These are phyloP conservation scores for Cystobasidiaceae sp. DNA, from an alignment of 1,284 basidiomycete species.

Conservation along the genomic window DNA sequence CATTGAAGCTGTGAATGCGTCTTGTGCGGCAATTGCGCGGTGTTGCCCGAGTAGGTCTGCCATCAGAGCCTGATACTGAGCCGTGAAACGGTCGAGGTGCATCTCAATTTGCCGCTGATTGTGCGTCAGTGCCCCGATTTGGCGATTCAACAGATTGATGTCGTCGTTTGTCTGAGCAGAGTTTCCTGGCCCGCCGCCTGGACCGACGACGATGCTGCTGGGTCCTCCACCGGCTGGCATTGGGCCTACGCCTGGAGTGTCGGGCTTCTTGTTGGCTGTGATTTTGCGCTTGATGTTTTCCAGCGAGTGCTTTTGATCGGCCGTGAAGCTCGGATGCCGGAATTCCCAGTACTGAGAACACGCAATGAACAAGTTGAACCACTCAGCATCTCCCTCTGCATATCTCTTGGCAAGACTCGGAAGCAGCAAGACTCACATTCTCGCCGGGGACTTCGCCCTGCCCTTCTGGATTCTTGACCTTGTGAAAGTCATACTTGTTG, in stretches of 20 bases:
- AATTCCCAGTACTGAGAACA: conserved; percentile 96
- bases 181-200: conserved; percentile 2
- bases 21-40: conserved; percentile 66
- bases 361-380: too few species aligned
- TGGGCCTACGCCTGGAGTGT: conserved; percentile 48
- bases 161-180: conserved; percentile 34
- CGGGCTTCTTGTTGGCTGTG: conserved; percentile 56
- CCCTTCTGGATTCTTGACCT: conserved; percentile 69
- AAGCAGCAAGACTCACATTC: conserved; percentile 65
- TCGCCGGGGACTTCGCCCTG: conserved; percentile 73
- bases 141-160: not conserved
- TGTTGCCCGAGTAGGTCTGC: conserved; percentile 28
- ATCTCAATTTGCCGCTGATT: conserved; percentile 29
- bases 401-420: too few species aligned
- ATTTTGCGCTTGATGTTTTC: conserved; percentile 87
- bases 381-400: too few species aligned
- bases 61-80: conserved; percentile 31
- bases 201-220: not conserved
- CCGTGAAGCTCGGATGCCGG: conserved; percentile 86
- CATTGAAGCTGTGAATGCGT: conserved; percentile 72
- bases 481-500: conserved; percentile 99
- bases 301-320: conserved; percentile 73
- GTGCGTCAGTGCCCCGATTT: conserved; percentile 2
- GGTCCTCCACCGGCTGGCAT: not conserved
- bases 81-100: conserved; percentile 20